Evolutionary conservation across 106 monocot genomes (phyloP).

Genomic region (Alisma plantagoaquatica): DNA sequence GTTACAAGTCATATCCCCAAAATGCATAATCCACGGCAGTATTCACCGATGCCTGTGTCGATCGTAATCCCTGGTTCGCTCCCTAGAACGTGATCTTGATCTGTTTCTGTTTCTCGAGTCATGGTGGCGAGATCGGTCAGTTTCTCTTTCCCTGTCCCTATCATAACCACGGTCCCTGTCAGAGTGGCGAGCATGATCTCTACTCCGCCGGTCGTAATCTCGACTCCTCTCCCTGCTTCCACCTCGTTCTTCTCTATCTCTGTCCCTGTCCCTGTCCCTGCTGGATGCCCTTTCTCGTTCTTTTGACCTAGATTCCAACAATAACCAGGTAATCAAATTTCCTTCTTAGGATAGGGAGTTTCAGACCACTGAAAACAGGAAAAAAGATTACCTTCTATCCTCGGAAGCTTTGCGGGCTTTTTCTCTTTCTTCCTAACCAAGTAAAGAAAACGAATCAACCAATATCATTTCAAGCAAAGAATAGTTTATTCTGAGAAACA

Average conservation of each 20-base stretch:
- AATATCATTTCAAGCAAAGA: too few species aligned
- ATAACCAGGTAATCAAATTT: too few species aligned
- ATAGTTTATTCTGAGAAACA: too few species aligned
- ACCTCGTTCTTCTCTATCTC: constrained; percentile 24
- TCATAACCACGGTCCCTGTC: constrained; percentile 46
- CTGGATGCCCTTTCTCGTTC: constrained; percentile 43
- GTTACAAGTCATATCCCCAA: too few species aligned
- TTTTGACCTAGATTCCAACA: constrained; percentile 54
- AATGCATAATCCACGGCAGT: too few species aligned
- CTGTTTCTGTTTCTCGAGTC: constrained; percentile 51
- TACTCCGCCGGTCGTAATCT: constrained; percentile 43
- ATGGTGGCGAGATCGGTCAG: constrained; percentile 27
- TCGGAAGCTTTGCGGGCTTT: constrained; percentile 45
- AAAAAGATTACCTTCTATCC: constrained; percentile 34
- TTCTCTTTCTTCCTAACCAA: constrained; percentile 82
- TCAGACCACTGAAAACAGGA: too few species aligned
- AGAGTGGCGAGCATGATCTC: constrained; percentile 38
- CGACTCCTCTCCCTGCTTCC: constrained; percentile 27
- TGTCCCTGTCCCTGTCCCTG: constrained; percentile 37
- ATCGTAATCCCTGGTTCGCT: constrained; percentile 55
- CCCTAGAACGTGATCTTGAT: constrained; percentile 53
- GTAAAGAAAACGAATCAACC: too few species aligned
- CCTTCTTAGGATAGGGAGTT: too few species aligned
- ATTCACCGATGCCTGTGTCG: constrained; percentile 67
- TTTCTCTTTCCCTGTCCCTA: constrained; percentile 28